Evolutionary conservation across 1,139 yeast species (phyloP).

Genomic region (Geotrichum carabidarum): DNA sequence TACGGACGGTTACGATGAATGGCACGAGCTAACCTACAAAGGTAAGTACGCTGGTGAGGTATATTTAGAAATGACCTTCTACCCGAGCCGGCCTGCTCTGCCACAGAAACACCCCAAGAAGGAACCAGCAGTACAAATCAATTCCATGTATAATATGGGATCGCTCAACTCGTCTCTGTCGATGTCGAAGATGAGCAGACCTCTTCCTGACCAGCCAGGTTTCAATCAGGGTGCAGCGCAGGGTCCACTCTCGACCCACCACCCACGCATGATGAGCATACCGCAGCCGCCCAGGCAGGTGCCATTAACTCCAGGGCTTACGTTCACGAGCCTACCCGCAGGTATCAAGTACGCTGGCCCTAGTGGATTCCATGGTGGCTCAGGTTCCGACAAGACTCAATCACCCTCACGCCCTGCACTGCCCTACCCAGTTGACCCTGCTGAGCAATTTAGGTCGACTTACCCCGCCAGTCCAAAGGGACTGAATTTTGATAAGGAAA

Average conservation of each 20-base stretch:
- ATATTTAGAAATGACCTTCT: slow-evolving; percentile 86
- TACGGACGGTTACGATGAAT: slow-evolving; percentile 74
- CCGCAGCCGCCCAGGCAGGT: not conserved
- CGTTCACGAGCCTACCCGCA: slow-evolving; percentile 3
- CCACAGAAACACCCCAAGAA: not conserved
- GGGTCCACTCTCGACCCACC: not conserved
- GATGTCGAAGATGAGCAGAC: slow-evolving; percentile 2
- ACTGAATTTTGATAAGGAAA: too few relatives aligned
- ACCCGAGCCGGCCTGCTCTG: slow-evolving; percentile 48
- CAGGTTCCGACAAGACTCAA: not conserved
- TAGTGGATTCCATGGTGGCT: not conserved
- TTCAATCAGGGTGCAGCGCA: not conserved
- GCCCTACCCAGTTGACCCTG: not conserved
- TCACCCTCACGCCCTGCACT: slow-evolving; percentile 2
- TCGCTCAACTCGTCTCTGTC: not conserved
- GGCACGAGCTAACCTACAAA: slow-evolving; percentile 68
- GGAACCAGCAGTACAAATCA: not conserved
- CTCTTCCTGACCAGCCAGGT: slow-evolving; percentile 2
- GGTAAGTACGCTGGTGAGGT: slow-evolving; percentile 82
- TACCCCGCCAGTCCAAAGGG: too few relatives aligned
- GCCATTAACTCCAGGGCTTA: not conserved
- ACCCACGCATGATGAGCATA: not conserved
- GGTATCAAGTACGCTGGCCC: slow-evolving; percentile 11
- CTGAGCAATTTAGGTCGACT: too few relatives aligned
- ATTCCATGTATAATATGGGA: not conserved